Percentiles rank a stretch among this genome's conserved stretches.
Conservation (phyloP, 306 rosid species). For the Dryas octopetala region DNA sequence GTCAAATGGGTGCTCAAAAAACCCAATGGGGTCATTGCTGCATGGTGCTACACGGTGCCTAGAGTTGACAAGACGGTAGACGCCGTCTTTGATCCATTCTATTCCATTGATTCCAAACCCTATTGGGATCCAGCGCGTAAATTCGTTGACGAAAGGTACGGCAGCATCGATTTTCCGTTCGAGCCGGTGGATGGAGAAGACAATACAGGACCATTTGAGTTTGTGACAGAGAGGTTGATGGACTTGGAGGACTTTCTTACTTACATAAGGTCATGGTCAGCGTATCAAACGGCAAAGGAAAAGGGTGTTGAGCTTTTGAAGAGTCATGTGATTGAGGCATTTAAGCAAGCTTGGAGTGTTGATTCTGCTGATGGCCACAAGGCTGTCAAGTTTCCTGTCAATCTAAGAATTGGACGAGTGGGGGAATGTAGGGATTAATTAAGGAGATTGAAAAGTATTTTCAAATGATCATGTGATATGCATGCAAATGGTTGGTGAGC, state of each 20-base stretch:
- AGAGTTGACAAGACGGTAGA: slow-evolving; percentile 42
- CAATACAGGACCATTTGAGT: slow-evolving; percentile 65
- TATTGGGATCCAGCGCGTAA: slow-evolving; percentile 55
- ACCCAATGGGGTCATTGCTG: slow-evolving; percentile 72
- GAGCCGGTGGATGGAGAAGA: slow-evolving; percentile 54
- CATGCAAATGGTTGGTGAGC: too few relatives aligned
- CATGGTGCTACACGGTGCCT: slow-evolving; percentile 68
- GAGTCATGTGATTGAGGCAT: slow-evolving; percentile 39
- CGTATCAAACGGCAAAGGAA: slow-evolving; percentile 71
- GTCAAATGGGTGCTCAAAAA: slow-evolving; percentile 59
- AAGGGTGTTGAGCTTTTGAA: slow-evolving; percentile 67
- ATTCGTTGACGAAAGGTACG: slow-evolving; percentile 50
- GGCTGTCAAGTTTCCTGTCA: slow-evolving; percentile 52
- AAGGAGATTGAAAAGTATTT: background rate
- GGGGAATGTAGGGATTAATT: slow-evolving; percentile 14
- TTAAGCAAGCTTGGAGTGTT: slow-evolving; percentile 61
- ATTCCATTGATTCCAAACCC: slow-evolving; percentile 20
- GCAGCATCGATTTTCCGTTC: slow-evolving; percentile 69
- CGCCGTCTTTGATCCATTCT: slow-evolving; percentile 32
- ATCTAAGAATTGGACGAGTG: slow-evolving; percentile 67
- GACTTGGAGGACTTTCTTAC: slow-evolving; percentile 46
- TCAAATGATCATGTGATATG: background rate
- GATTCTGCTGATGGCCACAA: slow-evolving; percentile 36
- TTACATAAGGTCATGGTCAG: slow-evolving; percentile 65
- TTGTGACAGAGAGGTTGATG: slow-evolving; percentile 53